Evolutionary conservation across 2,329 filamentous ascomycete genomes (phyloP).

Genomic region (Sporothrix sp.): DNA sequence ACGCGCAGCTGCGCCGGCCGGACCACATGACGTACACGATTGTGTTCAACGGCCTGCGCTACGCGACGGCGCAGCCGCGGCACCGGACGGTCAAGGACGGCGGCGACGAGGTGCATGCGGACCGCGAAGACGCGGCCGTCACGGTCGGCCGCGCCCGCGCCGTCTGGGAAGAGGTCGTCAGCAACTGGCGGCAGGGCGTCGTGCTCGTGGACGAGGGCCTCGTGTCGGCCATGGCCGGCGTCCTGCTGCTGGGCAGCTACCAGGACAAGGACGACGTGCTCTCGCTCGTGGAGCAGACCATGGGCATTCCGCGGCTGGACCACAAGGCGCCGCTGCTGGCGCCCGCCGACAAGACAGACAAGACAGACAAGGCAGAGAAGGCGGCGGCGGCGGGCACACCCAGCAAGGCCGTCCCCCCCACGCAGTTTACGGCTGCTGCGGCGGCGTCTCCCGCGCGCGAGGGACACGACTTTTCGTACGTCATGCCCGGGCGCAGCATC

Average conservation of each 20-base stretch:
- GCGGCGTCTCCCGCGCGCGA: too few species aligned
- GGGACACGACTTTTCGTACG: too few species aligned
- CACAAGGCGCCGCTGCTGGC: not conserved
- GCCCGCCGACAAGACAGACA: not conserved
- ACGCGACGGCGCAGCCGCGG: constrained; percentile 29
- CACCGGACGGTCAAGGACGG: constrained; percentile 19
- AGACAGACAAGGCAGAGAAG: not conserved
- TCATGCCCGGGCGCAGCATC: constrained; percentile 42
- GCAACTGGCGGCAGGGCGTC: constrained; percentile 63
- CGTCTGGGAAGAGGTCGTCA: constrained; percentile 72
- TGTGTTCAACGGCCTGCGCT: constrained; percentile 67
- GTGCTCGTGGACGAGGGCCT: constrained; percentile 68
- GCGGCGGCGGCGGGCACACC: not conserved
- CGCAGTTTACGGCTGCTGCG: not conserved
- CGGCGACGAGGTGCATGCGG: constrained; percentile 1
- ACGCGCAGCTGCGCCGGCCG: constrained; percentile 53
- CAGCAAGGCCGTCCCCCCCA: not conserved
- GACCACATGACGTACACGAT: constrained; percentile 69
- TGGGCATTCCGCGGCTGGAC: constrained; percentile 55
- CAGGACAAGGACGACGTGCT: constrained; percentile 63
- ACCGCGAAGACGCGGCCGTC: constrained; percentile 27
- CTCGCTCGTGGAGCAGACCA: constrained; percentile 69
- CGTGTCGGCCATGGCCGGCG: constrained; percentile 68
- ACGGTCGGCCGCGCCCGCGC: constrained; percentile 57
- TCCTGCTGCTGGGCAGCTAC: constrained; percentile 58